Base-by-base conservation (phyloP, 1,284 basidiomycete species). In the Phlebopus sp. region DNA sequence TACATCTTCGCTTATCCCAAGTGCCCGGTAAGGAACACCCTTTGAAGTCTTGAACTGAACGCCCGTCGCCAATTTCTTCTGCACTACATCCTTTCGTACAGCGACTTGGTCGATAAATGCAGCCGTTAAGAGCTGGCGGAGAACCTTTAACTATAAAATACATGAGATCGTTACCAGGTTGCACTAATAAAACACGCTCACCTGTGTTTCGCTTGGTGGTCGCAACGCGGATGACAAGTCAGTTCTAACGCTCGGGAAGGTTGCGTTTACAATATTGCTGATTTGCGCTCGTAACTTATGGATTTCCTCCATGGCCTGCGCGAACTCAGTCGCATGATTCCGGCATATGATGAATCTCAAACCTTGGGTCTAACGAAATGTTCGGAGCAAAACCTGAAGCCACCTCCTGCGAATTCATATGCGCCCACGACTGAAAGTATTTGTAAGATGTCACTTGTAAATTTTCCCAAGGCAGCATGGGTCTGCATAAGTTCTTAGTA, bases 51-150 rank as follows among this genome's bases (percentile, higher is more conserved):
- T 75, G 67, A 81, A 89, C 57, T 91, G 84, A 30, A 75, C 69
- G 4, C 87, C 90, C n/a, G 76, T 71, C 3, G 73, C 69, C 2
- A 73, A 64, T 25, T 73, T 72, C 52, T 79, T 80, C 37, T 82
- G 75, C 9, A 86, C 76, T 38, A 92, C 67, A 61, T 98, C 95
- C 59, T 92, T 93, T 15, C 97, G 84, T 18, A 96, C 81, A 13
- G 97, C 97, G 3, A 98, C 83, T 65, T 97, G 94, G 68, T 99
- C 96, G 57, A 98, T 91, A 70, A 97, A 98, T 5, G 86, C 92
- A 2, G 95, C 87, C 1, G 90, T 78, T 39, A 99, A 67, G 15
- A 98, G 77, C 64, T 99, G 97, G 30, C 91, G 82, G 13, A 99
- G 74, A 19, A 94, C 82, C 66, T 97, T 99, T 55, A 97, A 75